Base-by-base conservation (phyloP, 2,329 filamentous ascomycete genomes). In the Malbranchea cinnamomea region DNA sequence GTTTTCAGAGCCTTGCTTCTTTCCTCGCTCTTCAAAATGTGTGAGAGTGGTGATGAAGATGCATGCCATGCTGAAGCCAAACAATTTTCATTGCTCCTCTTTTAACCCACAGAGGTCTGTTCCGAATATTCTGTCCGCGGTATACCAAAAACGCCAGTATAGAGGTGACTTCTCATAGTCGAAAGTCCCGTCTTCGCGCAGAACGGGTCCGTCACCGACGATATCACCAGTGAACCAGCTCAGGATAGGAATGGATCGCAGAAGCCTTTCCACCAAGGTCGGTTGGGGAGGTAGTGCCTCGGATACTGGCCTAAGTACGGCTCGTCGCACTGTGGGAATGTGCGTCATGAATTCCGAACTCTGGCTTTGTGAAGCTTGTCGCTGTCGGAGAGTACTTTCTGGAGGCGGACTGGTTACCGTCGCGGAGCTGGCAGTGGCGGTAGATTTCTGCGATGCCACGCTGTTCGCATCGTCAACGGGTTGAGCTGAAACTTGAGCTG, bases 201-300 rank as follows among this genome's bases (percentile, higher is more conserved):
- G 39, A 36, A 55, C 47, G 6, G 59, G 58, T 2, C 59, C 59
- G 33, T 61, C 58, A 6, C 57, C 59, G 11, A 62, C 59, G 22
- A 62, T 57, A 32, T 59, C 57, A 16, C 54, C 74, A 26, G 71
- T 74, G 47, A 84, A 77, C 72, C 76, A 83, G 42, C 68, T 69
- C 37, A 83, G 56, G 37, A 83, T 64, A 2, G 78, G 78, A 23
- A 83, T 69, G 31, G 67, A 68, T 40, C 68, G 67, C 32, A 79
- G 54, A 12, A 80, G 48, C 30, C 72, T 67, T 52, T 80, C 74
- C 20, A 67, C 58, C 32, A 71, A 63, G 2, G 74, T 75, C 28
- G 71, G 71, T 41, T 78, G 73, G 2, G 77, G 78, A 9, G 77
- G 67, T 16, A 83, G 63, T 6, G 78, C 78, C 53, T 79, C 71